Evolutionary conservation across 2,329 filamentous ascomycete genomes (phyloP), one percentile per base, ranked within the genome.

Genomic region (Pezicula carpinea): DNA sequence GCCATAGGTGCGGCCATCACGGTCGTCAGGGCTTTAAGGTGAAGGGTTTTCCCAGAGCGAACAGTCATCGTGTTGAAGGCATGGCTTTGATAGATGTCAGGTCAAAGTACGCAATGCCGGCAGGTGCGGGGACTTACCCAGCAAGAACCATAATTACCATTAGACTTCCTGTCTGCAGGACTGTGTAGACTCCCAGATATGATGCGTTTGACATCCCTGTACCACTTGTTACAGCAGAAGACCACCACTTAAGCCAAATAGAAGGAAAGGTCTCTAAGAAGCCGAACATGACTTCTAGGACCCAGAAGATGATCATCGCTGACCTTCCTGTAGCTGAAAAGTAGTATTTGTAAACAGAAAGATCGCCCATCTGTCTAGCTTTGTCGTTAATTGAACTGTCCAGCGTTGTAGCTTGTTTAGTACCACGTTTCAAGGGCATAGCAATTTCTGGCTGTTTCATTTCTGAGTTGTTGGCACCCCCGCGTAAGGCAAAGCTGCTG

Each of bases 241-340:
- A 55, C 61, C 60, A 63, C 50, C 57, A 62, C 41, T 62, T 60
- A n/a, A 63, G 41, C 61, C 61, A 63, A 6, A 63, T 46, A 43
- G 50, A 59, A 53, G 53, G 58, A 29, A 57, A 56, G 1, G 54
- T 54, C 5, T 53, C 52, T 14, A 57, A 55, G 33, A 59, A 60
- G 5, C 44, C 54, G 49, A 29, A 58, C 7, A 42, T 40, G 26
- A 55, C 31, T 26, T 58, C 42, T 5, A 59, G 42, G 26, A 57
- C 46, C 2, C 60, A 35, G 40, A 61, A 56, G n/a, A 49, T 36
- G 10, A 49, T 15, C 6, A 48, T 53, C 38, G 46, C 49, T 6
- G 39, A 49, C 11, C 33, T 49, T 17, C 56, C 56, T 4, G 53
- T 50, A 1, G 43, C 42, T 5, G 39, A 36, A 18, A 59, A 54